Base-by-base conservation (phyloP, 257 asterid species). In the Vinca minor region DNA sequence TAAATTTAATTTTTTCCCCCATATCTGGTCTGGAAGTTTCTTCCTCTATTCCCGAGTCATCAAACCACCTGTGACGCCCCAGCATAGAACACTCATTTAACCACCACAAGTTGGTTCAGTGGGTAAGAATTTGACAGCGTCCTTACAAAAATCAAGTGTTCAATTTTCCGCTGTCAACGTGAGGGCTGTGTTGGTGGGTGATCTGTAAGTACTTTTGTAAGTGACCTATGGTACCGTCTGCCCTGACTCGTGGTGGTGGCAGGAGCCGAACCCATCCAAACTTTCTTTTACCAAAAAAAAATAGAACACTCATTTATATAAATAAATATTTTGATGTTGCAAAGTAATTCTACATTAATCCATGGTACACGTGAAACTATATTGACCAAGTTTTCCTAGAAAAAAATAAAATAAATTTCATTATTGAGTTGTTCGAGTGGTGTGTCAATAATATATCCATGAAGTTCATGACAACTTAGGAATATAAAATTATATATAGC, bases 291-390 rank as follows among this genome's bases (percentile, higher is more conserved):
- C n/a, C n/a, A n/a, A n/a, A n/a, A n/a, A n/a, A n/a, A n/a, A n/a
- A n/a, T n/a, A n/a, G n/a, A n/a, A 21, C 63, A 42, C 48, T 50
- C n/a, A 50, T 23, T 23, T 50, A 49, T 23, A 10, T 23, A 12
- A 66, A 29, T 29, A 18, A 23, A 25, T 15, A 17, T 42, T 39
- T 17, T 7, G 34, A 20, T 23, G 3, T 38, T 38, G 11, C 42
- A 38, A 38, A 3, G 5, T 9, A 28, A 53, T 18, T 53, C 35
- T 59, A 75, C 49, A 81, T 69, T 79, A 48, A 56, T 62, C 59
- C 29, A 21, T 23, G 32, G 70, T 72, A 75, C 79, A 82, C 88
- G 85, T 82, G 88, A 76, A 78, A 54, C 58, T 67, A 77, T 71
- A 57, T 66, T 77, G 83, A 72, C 91, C 87, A 80, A 74, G 85